Base-by-base conservation (phyloP, 1,284 basidiomycete genomes). In the Lentinula novae-zelandiae region DNA sequence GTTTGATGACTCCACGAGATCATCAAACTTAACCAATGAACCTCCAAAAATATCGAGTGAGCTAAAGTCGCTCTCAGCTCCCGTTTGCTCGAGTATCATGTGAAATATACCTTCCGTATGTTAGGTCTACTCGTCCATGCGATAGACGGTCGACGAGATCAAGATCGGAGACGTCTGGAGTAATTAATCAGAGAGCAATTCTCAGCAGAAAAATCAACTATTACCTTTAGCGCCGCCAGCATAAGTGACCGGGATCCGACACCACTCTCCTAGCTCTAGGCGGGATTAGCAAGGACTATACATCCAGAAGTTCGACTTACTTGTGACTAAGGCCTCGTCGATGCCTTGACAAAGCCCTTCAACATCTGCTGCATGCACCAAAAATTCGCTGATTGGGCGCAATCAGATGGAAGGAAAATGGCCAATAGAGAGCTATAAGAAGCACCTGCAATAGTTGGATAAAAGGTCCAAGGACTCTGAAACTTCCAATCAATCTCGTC, bases 311-410 rank as follows among this genome's bases (percentile, higher is more conserved):
- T 5, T n/a, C 58, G 42, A 70, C 89, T 66, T 67, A 93, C 96
- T 88, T 65, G 76, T 67, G 5, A 99, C 96, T 6, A 99, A 83
- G 33, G 90, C 86, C 71, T 95, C 86, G 71, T 99, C 97, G 62
- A 99, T 96, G 0, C 97, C 97, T 76, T 95, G 88, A 74, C 97
- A 99, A 36, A 99, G 77, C 0, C 97, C 97, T 73, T 99, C 97
- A 3, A 99, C 95, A 68, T 99, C 97, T 4, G 97, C 97, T 0
- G 97, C 96, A 74, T 99, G 97, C 49, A 99, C 85, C 42, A 99
- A 76, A 67, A 99, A 95, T 73, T 99, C 97, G 68, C 95, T 96
- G 70, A 57, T 27, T 12, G 17, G 60, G 63, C 51, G 31, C 61
- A 36, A 44, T 55, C 53, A 57, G 34, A 9, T 42, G 15, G 3